These are phyloP conservation scores for Hysterangium stoloniferum DNA, from an alignment of 768 basidiomycete species.

Conservation along the genomic window DNA sequence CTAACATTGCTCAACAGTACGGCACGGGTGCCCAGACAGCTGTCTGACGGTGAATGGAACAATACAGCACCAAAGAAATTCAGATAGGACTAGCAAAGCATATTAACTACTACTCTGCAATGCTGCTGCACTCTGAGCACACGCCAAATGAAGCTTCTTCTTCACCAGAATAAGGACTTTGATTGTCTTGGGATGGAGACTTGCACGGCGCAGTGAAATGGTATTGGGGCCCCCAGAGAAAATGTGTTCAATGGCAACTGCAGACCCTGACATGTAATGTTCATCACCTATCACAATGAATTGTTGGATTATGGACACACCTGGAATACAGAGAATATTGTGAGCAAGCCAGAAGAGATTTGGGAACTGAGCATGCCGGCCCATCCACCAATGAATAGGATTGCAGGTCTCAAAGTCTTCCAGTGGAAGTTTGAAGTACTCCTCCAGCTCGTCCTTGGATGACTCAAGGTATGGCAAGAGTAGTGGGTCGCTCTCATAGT, in stretches of 20 bases:
- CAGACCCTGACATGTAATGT: conserved; percentile 2
- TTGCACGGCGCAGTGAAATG: conserved; percentile 9
- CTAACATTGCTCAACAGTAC: too few relatives aligned
- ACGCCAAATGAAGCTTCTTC: not conserved
- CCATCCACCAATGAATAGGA: conserved; percentile 19
- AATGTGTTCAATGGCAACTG: conserved; percentile 8
- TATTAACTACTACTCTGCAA: too few relatives aligned
- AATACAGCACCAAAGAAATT: too few relatives aligned
- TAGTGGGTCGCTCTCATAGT: too few relatives aligned
- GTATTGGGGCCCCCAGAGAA: conserved; percentile 9
- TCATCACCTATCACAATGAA: not conserved
- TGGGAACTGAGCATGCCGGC: conserved; percentile 17
- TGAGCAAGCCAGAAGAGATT: conserved; percentile 16
- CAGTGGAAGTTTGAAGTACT: conserved; percentile 13
- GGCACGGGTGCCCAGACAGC: too few relatives aligned
- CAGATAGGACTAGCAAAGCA: too few relatives aligned
- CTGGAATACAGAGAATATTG: conserved; percentile 19
- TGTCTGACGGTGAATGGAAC: too few relatives aligned
- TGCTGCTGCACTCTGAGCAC: too few relatives aligned
- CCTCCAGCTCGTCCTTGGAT: conserved; percentile 13
- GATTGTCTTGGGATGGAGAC: conserved; percentile 6
- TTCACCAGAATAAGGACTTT: conserved; percentile 4
- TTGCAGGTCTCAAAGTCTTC: conserved; percentile 14
- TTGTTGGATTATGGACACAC: conserved; percentile 5
- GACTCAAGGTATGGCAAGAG: too few relatives aligned